A percentile compares a stretch with the other conserved stretches of the same genome.
Evolutionary conservation across 2,329 filamentous ascomycete species (phyloP).

Genomic region (Beauveria sp.): DNA sequence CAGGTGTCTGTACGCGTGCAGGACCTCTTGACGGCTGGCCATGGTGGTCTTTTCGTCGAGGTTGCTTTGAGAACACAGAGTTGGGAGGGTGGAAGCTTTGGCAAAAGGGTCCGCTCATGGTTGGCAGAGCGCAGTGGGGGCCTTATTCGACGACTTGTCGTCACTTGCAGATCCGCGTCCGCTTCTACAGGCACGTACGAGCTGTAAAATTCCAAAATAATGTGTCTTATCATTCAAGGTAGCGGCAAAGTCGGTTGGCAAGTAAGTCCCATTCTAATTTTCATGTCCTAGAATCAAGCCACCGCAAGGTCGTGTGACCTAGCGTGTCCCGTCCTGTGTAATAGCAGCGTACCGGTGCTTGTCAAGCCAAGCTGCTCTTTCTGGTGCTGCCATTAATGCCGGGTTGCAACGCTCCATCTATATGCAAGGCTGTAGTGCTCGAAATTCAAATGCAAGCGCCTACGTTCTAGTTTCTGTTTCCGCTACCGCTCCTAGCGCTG

Average conservation of each 20-base stretch:
- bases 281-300: background rate
- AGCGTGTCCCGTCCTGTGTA: background rate
- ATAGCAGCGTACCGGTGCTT: background rate
- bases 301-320: background rate
- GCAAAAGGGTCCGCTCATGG: background rate
- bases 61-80: background rate
- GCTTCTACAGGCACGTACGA: too few relatives aligned
- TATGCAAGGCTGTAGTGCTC: background rate
- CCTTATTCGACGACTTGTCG: background rate
- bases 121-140: background rate
- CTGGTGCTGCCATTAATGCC: background rate
- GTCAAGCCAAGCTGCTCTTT: background rate
- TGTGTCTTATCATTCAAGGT: background rate
- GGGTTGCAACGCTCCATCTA: background rate
- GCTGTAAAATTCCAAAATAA: background rate
- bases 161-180: too few relatives aligned
- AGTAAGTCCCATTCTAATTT: background rate
- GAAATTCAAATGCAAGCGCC: conserved; percentile 33
- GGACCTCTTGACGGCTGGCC: conserved; percentile 32
- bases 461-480: conserved; percentile 19
- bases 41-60: background rate
- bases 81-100: background rate
- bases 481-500: conserved; percentile 16
- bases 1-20: conserved; percentile 62
- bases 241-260: background rate